Evolutionary conservation across 495 filamentous ascomycete genomes (phyloP), one percentile per base, ranked within the genome.

Genomic region (Xylaria longipes): DNA sequence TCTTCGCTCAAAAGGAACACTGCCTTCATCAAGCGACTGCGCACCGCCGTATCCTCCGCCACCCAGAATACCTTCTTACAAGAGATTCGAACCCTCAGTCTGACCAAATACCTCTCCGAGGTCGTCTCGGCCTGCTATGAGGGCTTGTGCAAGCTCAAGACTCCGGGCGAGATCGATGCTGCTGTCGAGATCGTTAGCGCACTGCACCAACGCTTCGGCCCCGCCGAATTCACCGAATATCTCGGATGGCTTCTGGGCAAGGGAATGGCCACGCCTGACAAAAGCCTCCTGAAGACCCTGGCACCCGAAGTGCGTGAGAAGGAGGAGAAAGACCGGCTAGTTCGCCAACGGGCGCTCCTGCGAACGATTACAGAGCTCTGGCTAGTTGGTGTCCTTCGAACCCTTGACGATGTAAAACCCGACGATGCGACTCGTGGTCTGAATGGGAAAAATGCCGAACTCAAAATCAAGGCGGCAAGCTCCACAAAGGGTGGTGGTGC

Each of bases 1-100:
- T 97, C 97, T 22, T 95, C 95, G 39, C 87, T 99, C 75, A 98
- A 97, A 86, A 99, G 98, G 83, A 99, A 99, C 77, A 99, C 96
- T 15, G 95, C 95, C 70, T 98, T 98, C 81, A 99, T 99, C 80
- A 98, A 97, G 81, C 92, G 97, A 65, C 86, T 98, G 43, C 93
- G 96, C 45, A 97, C 96, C 35, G 93, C 94, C 50, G 91, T 98
- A 71, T 94, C 89, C 69, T 84, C 92, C 61, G 87, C 93, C 62
- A 91, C 92, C 56, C 87, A 93, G 50, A 84, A 88, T 65, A 94
- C 94, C 69, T 97, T 98, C 81, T 81, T 98, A 50, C 91, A 97
- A 78, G 96, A 99, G 76, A 93, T 97, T 74, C 91, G 92, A 70
- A 94, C 94, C 57, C 87, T 98, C 9, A 98, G 95, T 67, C 89